Evolutionary conservation across 306 rosid genomes (phyloP).

Genomic region (Gastrolobium villosum): DNA sequence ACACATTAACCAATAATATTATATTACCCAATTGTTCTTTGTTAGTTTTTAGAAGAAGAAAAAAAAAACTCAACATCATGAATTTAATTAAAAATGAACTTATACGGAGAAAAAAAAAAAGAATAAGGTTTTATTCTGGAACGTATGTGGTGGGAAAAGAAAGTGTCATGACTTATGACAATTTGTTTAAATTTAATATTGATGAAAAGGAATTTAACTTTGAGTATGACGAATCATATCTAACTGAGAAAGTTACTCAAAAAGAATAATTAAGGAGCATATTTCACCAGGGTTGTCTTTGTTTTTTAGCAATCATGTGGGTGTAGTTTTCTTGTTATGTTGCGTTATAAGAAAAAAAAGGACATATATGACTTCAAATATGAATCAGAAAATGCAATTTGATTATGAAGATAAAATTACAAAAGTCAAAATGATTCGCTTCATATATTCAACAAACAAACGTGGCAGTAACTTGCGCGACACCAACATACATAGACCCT

Average conservation of each 20-base stretch:
- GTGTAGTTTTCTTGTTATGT: not conserved
- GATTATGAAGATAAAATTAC: not conserved
- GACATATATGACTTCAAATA: not conserved
- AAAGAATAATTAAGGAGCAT: not conserved
- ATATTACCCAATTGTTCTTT: too few species aligned
- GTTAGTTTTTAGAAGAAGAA: too few species aligned
- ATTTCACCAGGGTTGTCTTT: not conserved
- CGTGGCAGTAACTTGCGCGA: conserved; percentile 47
- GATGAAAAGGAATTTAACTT: not conserved
- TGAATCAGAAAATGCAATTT: not conserved
- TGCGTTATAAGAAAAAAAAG: not conserved
- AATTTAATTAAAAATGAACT: too few species aligned
- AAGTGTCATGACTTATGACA: too few species aligned
- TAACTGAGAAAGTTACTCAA: not conserved
- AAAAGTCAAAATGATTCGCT: conserved; percentile 14
- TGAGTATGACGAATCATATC: not conserved
- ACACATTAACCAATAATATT: too few species aligned
- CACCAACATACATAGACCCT: not conserved
- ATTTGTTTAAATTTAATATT: too few species aligned
- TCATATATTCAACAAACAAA: conserved; percentile 44
- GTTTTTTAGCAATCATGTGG: not conserved
- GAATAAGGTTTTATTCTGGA: too few species aligned
- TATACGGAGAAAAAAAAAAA: too few species aligned
- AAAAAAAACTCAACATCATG: too few species aligned
- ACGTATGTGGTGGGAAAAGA: too few species aligned